Evolutionary conservation across 805 yeast genomes (phyloP), one percentile per base, ranked within the genome.

Genomic region (Clavispora carvajalis): DNA sequence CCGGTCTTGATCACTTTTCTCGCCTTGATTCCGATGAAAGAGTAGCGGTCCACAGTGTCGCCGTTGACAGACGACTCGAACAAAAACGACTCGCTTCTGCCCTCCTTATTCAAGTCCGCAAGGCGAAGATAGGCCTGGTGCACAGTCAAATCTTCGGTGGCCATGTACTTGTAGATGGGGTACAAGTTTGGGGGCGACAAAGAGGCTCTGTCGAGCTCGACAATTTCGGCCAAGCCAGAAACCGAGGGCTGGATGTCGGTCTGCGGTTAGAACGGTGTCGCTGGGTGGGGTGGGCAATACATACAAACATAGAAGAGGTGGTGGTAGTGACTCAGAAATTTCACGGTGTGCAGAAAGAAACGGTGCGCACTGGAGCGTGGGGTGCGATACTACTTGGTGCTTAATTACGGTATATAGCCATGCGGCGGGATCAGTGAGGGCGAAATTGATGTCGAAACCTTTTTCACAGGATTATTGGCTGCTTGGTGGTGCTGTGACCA

Each of bases 61-160:
- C 96, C 96, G 44, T 86, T 86, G 45, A 76, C 76, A 2, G 98
- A 95, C 51, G 91, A 80, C 62, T 93, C 99, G 50, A 93, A 77
- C 38, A 93, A 67, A 54, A 91, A 90, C 3, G 95, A 83, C 28
- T 83, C 84, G 0, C 71, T 54, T 49, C 84, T 73, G 15, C 66
- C 57, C 19, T 69, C 52, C 23, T 72, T 62, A 47, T 73, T 69
- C 36, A 91, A 85, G 37, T 76, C 65, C 6, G 95, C 82, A 39
- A 93, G 73, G 62, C 85, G 87, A 57, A 93, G 67, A 59, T 91
- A 93, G 0, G 98, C 97, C 45, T 79, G 77, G 54, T 90, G 95
- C 3, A 96, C 96, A 4, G 95, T 88, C 55, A 89, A 63, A 46
- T 83, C 82, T 43, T 85, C 90, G 8, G 88, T 80, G 5, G 83